Conservation (phyloP, 257 asterid genomes). For the Nicotiana otophora region DNA sequence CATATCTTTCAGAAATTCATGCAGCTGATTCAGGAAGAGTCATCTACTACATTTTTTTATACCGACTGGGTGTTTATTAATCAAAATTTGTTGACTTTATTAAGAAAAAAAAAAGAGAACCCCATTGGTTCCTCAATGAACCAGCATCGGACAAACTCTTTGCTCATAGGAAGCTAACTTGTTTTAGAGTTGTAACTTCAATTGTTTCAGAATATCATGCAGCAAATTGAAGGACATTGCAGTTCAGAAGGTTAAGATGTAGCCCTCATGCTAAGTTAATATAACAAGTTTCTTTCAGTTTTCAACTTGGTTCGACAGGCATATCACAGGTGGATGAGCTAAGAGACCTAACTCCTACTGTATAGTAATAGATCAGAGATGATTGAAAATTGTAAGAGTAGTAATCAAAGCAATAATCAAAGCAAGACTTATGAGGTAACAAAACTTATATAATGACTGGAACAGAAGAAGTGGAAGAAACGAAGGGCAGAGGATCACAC, state of each 20-base stretch:
- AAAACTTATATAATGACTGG: not conserved
- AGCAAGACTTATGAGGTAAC: not conserved
- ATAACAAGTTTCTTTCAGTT: not conserved
- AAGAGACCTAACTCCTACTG: not conserved
- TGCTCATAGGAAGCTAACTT: not conserved
- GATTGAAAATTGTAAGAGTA: not conserved
- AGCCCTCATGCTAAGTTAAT: not conserved
- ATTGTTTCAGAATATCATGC: not conserved
- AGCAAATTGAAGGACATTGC: not conserved
- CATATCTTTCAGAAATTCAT: not conserved
- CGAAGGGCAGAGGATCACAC: not conserved
- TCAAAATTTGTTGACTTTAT: conserved; percentile 1
- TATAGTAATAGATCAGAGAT: not conserved
- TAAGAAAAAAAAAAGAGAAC: not conserved
- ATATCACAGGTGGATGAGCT: not conserved
- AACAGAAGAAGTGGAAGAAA: conserved; percentile 2
- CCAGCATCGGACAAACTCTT: not conserved
- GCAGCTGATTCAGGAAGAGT: not conserved
- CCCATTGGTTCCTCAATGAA: not conserved
- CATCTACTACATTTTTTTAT: not conserved
- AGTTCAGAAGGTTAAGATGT: not conserved
- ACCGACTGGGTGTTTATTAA: not conserved
- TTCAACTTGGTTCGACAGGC: not conserved
- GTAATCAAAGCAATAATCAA: not conserved
- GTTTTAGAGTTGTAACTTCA: not conserved